These are phyloP conservation scores for Pestalotiopsis sp. DNA, from an alignment of 2,329 filamentous ascomycete species.

Conservation along the genomic window DNA sequence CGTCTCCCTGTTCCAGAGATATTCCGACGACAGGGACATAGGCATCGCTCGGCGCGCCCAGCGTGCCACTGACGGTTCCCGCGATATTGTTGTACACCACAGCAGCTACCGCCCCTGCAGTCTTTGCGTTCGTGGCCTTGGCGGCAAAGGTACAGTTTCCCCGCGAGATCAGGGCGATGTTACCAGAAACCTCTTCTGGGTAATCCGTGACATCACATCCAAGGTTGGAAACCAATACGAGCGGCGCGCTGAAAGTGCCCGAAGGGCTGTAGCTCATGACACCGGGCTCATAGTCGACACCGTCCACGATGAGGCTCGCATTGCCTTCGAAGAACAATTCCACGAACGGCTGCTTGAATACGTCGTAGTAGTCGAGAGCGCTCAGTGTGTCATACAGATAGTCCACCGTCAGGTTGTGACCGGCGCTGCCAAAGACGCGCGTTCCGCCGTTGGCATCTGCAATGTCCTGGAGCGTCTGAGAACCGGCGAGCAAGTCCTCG, in stretches of 20 bases:
- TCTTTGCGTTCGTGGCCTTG: conserved; percentile 59
- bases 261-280: conserved; percentile 55
- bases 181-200: conserved; percentile 53
- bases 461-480: conserved; percentile 47
- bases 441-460: conserved; percentile 44
- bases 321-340: conserved; percentile 39
- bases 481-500: conserved; percentile 44
- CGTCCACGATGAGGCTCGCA: conserved; percentile 33
- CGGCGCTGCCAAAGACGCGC: conserved; percentile 46
- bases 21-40: conserved; percentile 59
- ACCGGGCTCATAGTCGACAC: conserved; percentile 26
- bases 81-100: conserved; percentile 66
- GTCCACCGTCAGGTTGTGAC: conserved; percentile 50
- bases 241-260: conserved; percentile 40
- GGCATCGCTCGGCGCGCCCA: conserved; percentile 48
- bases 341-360: conserved; percentile 47
- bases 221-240: conserved; percentile 52
- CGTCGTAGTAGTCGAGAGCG: conserved; percentile 42
- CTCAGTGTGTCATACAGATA: conserved; percentile 44
- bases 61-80: conserved; percentile 54
- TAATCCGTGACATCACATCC: conserved; percentile 59
- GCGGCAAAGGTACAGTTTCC: conserved; percentile 61
- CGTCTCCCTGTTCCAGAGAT: conserved; percentile 46
- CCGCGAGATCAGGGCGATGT: conserved; percentile 62
- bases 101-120: conserved; percentile 58